Evolutionary conservation across 257 asterid species (phyloP), one percentile per base, ranked within the genome.

Genomic region (Solanum appendiculatum): DNA sequence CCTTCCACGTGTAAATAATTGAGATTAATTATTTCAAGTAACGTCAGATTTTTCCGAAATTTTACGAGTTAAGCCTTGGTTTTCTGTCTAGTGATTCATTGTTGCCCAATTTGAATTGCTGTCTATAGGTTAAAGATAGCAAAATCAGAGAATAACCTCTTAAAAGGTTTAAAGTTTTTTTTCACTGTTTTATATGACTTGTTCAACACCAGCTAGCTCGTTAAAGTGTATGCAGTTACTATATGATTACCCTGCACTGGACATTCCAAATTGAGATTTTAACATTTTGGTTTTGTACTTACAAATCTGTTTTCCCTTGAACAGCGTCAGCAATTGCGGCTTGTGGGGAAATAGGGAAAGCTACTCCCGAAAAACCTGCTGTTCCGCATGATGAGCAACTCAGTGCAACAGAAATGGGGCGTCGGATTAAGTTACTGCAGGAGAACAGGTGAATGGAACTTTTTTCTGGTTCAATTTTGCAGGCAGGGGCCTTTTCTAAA

Each of bases 391-490:
- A 89, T 86, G 99, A 97, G 86, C 95, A 94, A 87, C 98, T 97
- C 86, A 97, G 96, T 88, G 74, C 87, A 64, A 92, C 93, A 64
- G 98, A 95, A 91, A 95, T 94, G 85, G 96, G 94, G 86, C 94
- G 94, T 51, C 93, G 99, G 56, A 93, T 97, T 89, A 94, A 91
- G 91, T 90, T 94, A 86, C 91, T 97, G 87, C 96, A 94, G 91
- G 98, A 95, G 85, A 89, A 96, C 89, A 92, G 98, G 99, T 96
- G 91, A 83, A 81, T 80, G 27, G 80, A 85, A 83, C 87, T 85
- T 29, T 60, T 23, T n/a, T 18, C 77, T 51, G 58, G 34, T 44
- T 64, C 13, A 27, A 21, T 68, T 42, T 46, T 46, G 85, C 66
- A 46, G 68, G 39, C 85, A 11, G 39, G 66, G 72, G 21, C 20